These are phyloP conservation scores for Phyllosticta ampelicida DNA, from an alignment of 2,329 filamentous ascomycete species.

Conservation along the genomic window DNA sequence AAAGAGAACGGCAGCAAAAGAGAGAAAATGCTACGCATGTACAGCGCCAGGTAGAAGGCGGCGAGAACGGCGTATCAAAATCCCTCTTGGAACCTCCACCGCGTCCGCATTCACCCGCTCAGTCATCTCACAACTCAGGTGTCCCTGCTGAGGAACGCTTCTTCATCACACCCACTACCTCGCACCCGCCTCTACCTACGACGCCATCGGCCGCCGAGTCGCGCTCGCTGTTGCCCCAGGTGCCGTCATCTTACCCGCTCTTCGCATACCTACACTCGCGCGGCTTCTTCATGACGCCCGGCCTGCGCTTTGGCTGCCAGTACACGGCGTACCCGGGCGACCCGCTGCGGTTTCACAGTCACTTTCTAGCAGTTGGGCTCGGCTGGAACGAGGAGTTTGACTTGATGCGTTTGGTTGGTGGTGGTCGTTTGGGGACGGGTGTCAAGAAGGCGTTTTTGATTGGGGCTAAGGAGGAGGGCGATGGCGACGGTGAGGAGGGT, in stretches of 20 bases:
- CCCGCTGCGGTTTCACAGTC: constrained; percentile 86
- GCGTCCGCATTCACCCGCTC: neutral
- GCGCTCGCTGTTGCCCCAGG: constrained; percentile 21
- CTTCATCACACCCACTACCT: constrained; percentile 37
- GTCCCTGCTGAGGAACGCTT: constrained; percentile 15
- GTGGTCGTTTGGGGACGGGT: constrained; percentile 78
- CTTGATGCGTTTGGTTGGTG: constrained; percentile 73
- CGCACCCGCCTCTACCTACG: constrained; percentile 27
- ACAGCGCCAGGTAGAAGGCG: constrained; percentile 17
- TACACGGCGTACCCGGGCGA: constrained; percentile 95
- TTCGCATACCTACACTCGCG: constrained; percentile 68
- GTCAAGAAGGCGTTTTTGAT: constrained; percentile 94
- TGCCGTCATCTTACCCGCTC: constrained; percentile 51
- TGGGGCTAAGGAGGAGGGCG: constrained; percentile 51
- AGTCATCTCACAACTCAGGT: neutral
- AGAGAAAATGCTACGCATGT: constrained; percentile 12
- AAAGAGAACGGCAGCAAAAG: constrained; percentile 18
- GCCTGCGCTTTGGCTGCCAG: constrained; percentile 85
- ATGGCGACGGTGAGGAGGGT: constrained; percentile 10
- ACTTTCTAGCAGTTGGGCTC: constrained; percentile 77
- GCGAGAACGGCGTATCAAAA: neutral
- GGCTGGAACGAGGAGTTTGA: constrained; percentile 83
- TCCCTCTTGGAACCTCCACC: constrained; percentile 20
- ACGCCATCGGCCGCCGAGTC: constrained; percentile 10
- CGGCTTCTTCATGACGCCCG: constrained; percentile 82